Conservation (phyloP, 176 grass and related monocot species). For the Juncus effusus region DNA sequence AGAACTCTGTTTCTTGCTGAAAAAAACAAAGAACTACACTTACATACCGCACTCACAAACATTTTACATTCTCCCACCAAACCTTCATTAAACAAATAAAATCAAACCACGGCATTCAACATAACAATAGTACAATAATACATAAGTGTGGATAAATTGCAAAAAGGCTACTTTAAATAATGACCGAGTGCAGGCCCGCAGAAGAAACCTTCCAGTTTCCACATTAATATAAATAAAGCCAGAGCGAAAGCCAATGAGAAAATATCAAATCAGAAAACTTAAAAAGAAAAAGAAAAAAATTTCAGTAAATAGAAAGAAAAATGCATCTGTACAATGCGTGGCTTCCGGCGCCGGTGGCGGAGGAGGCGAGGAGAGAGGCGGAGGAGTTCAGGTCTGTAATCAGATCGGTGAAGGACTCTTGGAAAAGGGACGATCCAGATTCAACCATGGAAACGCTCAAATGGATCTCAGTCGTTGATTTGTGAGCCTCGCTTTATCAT, state of each 20-base stretch:
- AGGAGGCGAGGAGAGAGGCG: conserved; percentile 46
- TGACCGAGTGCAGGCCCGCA: neutral
- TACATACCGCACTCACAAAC: too few relatives aligned
- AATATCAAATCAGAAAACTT: neutral
- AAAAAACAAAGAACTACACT: too few relatives aligned
- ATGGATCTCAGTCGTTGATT: conserved; percentile 85
- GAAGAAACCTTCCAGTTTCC: neutral
- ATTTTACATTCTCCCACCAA: too few relatives aligned
- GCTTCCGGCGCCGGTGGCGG: conserved; percentile 65
- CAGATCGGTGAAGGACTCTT: conserved; percentile 44
- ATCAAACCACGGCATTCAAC: too few relatives aligned
- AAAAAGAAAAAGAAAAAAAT: neutral
- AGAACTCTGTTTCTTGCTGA: too few relatives aligned
- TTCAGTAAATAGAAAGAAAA: neutral
- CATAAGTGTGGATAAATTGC: too few relatives aligned
- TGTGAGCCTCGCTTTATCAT: conserved; percentile 36
- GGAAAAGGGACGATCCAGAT: conserved; percentile 54
- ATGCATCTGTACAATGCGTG: conserved; percentile 98
- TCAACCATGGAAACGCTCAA: conserved; percentile 77
- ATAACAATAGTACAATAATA: too few relatives aligned
- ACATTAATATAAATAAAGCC: neutral
- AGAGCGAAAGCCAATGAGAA: neutral
- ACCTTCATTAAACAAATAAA: too few relatives aligned
- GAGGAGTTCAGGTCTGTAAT: conserved; percentile 60
- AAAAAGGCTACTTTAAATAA: too few relatives aligned